Evolutionary conservation across 345 rosid species (phyloP), one percentile per base, ranked within the genome.

Genomic region (Camelina neglecta): DNA sequence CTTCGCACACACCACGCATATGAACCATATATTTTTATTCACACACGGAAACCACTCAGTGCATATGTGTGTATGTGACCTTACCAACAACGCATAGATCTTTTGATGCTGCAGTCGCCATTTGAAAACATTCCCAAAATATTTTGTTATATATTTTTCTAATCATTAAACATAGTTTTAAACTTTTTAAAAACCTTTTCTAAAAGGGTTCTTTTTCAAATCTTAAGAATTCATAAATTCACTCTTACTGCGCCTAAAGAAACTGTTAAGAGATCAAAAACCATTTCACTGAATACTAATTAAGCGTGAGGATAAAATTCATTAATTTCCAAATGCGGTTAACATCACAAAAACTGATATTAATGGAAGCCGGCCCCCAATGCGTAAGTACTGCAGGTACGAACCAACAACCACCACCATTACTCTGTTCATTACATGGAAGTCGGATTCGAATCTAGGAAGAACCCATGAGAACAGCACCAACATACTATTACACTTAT

Each of bases 391-490:
- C 29, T 58, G 16, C 42, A 58, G 42, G 3, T 33, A 23, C 63
- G 44, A 58, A 58, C 42, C 13, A 58, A 31, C 42, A 58, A 58
- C 23, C 42, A 33, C 42, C 18, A 18, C 18, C 18, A 42, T 56
- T 38, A 55, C 16, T 55, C 7, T 24, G 41, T 41, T 39, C 51
- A 42, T 26, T 26, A 26, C 31, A 29, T 29, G 31, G 31, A 29
- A 29, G 31, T 29, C 5, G 31, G 5, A 36, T 7, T 7, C 10
- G 9, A 36, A 36, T 36, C 36, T 29, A 29, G 31, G 31, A 29
- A 50, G 36, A 50, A 54, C 72, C 72, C 60, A 51, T 51, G 35
- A 67, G 8, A 53, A 51, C 49, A 36, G 53, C 59, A 67, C 23
- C 9, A 67, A 23, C 39, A 36, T 36, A 62, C 53, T 62, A 72